Evolutionary conservation across 129 eudicot genomes (phyloP).

Genomic region (Scalesia atractyloides): DNA sequence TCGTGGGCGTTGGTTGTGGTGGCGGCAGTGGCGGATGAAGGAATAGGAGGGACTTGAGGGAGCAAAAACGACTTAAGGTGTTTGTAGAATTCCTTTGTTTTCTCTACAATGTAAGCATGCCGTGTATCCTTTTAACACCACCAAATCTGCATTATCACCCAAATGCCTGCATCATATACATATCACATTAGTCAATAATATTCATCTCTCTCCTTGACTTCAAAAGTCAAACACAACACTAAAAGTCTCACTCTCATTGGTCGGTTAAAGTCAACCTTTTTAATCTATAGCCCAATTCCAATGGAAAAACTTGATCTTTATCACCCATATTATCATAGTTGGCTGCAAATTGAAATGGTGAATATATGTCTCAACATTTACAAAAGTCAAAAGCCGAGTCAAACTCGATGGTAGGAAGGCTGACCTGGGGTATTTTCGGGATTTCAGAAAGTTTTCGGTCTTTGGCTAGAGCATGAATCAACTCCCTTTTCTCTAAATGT

Average conservation of each 20-base stretch:
- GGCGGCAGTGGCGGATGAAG: background rate
- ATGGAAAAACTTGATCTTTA: slow-evolving; percentile 60
- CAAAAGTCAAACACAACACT: slow-evolving; percentile 17
- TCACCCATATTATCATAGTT: slow-evolving; percentile 69
- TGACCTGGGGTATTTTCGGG: slow-evolving; percentile 69
- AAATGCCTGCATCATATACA: slow-evolving; percentile 56
- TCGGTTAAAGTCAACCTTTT: slow-evolving; percentile 41
- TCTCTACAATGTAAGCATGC: slow-evolving; percentile 59
- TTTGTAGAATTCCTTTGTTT: slow-evolving; percentile 55
- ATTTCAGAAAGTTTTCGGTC: slow-evolving; percentile 60
- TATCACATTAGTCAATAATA: slow-evolving; percentile 20
- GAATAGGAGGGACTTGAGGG: slow-evolving; percentile 25
- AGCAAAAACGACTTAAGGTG: slow-evolving; percentile 57
- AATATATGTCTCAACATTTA: background rate
- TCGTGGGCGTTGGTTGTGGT: slow-evolving; percentile 14
- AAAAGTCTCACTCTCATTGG: background rate
- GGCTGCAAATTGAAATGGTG: slow-evolving; percentile 44
- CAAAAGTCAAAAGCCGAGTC: too few species aligned
- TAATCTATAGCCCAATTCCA: slow-evolving; percentile 65
- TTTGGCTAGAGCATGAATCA: slow-evolving; percentile 51
- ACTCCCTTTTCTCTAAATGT: slow-evolving; percentile 52
- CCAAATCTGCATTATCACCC: slow-evolving; percentile 60
- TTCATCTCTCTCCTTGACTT: slow-evolving; percentile 9
- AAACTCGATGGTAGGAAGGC: background rate
- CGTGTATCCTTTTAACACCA: slow-evolving; percentile 56